Evolutionary conservation across 305 asterid genomes (phyloP).

Genomic region (Ajuga reptans): DNA sequence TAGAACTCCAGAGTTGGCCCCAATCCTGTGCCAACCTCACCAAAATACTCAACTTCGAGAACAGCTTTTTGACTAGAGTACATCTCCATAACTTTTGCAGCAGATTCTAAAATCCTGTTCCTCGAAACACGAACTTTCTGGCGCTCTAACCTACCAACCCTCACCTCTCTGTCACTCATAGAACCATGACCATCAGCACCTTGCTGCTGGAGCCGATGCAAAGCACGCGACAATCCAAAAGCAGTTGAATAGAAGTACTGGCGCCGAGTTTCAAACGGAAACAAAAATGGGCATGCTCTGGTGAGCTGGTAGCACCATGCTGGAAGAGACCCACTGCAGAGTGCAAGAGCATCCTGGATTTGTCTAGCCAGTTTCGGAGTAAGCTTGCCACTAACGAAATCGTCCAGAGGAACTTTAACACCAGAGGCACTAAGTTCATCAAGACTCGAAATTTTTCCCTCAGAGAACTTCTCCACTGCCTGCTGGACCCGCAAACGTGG

Average conservation of each 20-base stretch:
- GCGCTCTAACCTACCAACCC: constrained; percentile 84
- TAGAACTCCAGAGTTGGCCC: constrained; percentile 97
- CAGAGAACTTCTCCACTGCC: constrained; percentile 57
- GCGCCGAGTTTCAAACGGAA: constrained; percentile 93
- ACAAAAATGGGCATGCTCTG: constrained; percentile 91
- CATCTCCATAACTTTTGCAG: constrained; percentile 98
- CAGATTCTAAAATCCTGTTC: constrained; percentile 87
- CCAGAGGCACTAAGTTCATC: constrained; percentile 45
- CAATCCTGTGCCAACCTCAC: constrained; percentile 98
- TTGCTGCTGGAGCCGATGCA: constrained; percentile 92
- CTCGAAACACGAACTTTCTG: constrained; percentile 99
- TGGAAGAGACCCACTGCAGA: constrained; percentile 93
- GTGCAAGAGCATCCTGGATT: constrained; percentile 96
- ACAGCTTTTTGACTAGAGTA: constrained; percentile 97
- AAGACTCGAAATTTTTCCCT: constrained; percentile 52
- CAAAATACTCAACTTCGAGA: constrained; percentile 98
- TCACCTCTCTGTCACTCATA: constrained; percentile 66
- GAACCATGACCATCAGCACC: constrained; percentile 90
- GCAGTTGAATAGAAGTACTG: constrained; percentile 98
- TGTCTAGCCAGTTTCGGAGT: constrained; percentile 92
- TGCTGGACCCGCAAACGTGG: constrained; percentile 64
- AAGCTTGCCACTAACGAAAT: constrained; percentile 73
- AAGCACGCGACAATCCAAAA: constrained; percentile 90
- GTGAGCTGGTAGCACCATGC: constrained; percentile 98
- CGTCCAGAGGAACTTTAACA: constrained; percentile 51